Evolutionary conservation across 2,329 filamentous ascomycete genomes (phyloP).

Genomic region (Pyricularia sp.): DNA sequence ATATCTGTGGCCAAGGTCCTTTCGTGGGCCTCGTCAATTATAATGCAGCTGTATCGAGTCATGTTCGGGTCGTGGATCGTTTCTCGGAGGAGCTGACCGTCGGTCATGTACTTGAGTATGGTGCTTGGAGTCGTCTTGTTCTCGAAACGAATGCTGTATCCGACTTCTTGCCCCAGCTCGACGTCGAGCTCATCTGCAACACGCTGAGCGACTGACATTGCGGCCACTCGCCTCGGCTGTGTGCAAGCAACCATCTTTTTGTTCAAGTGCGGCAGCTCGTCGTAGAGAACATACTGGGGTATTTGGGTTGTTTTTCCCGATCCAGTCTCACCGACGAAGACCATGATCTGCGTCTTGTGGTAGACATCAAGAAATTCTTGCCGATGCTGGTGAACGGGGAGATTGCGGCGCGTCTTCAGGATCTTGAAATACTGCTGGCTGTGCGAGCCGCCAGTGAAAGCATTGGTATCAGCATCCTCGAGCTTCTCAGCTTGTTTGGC

Average conservation of each 20-base stretch:
- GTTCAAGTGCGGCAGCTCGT: slow-evolving; percentile 81
- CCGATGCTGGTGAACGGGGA: slow-evolving; percentile 89
- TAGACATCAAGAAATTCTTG: slow-evolving; percentile 91
- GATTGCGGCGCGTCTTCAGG: slow-evolving; percentile 68
- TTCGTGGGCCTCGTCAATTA: slow-evolving; percentile 97
- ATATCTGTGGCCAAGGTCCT: slow-evolving; percentile 95
- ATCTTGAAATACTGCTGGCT: slow-evolving; percentile 86
- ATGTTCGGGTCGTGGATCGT: slow-evolving; percentile 94
- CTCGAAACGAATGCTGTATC: slow-evolving; percentile 98
- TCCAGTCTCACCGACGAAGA: slow-evolving; percentile 98
- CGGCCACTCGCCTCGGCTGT: slow-evolving; percentile 92
- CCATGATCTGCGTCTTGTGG: slow-evolving; percentile 88
- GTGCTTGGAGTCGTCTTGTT: slow-evolving; percentile 85
- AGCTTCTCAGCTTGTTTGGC: slow-evolving; percentile 61
- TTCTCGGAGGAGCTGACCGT: slow-evolving; percentile 95
- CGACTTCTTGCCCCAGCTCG: slow-evolving; percentile 83
- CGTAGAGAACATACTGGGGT: slow-evolving; percentile 94
- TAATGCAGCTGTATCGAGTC: slow-evolving; percentile 91
- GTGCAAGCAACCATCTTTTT: slow-evolving; percentile 94
- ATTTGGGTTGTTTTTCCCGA: slow-evolving; percentile 99
- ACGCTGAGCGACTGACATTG: slow-evolving; percentile 97
- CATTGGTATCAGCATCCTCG: slow-evolving; percentile 75
- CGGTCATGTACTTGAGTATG: slow-evolving; percentile 98
- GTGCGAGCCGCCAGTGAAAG: slow-evolving; percentile 72
- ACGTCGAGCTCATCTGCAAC: slow-evolving; percentile 97